A percentile compares a stretch with the other conserved stretches of the same genome.
These are phyloP conservation scores for Cytospora mali DNA, from an alignment of 2,329 filamentous ascomycete genomes.

Conservation along the genomic window DNA sequence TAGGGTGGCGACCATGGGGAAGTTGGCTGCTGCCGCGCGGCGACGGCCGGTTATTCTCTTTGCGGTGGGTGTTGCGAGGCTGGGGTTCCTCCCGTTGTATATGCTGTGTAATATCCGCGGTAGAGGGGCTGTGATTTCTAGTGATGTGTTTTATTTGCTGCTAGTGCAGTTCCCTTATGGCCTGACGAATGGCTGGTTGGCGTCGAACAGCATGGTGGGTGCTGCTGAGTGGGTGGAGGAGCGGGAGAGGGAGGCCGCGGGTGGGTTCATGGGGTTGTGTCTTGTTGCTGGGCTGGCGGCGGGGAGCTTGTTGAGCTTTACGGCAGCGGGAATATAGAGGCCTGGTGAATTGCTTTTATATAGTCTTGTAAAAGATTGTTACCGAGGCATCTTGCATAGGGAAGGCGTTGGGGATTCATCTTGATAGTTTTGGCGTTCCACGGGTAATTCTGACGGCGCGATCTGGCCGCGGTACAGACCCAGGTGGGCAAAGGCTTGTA, in stretches of 20 bases:
- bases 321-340: conserved; percentile 53
- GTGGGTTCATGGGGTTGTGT: conserved; percentile 90
- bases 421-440: not conserved
- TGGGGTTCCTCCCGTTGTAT: conserved; percentile 81
- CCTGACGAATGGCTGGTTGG: conserved; percentile 82
- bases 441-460: not conserved
- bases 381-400: conserved; percentile 14
- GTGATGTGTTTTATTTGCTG: conserved; percentile 86
- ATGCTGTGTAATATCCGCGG: conserved; percentile 85
- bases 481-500: not conserved
- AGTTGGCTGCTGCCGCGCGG: conserved; percentile 52
- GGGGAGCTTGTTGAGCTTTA: conserved; percentile 90
- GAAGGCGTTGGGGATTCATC: conserved; percentile 5
- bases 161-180: conserved; percentile 85
- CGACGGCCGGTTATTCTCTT: conserved; percentile 70
- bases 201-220: conserved; percentile 89
- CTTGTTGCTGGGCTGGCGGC: conserved; percentile 81
- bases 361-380: no score
- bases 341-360: not conserved
- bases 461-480: not conserved
- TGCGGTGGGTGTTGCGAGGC: conserved; percentile 63
- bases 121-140: conserved; percentile 70
- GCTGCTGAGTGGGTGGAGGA: conserved; percentile 79
- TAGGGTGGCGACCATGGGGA: conserved; percentile 67
- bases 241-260: conserved; percentile 83